Evolutionary conservation across 176 grass and related monocot genomes (phyloP).

Genomic region (Ensete ventricosum): DNA sequence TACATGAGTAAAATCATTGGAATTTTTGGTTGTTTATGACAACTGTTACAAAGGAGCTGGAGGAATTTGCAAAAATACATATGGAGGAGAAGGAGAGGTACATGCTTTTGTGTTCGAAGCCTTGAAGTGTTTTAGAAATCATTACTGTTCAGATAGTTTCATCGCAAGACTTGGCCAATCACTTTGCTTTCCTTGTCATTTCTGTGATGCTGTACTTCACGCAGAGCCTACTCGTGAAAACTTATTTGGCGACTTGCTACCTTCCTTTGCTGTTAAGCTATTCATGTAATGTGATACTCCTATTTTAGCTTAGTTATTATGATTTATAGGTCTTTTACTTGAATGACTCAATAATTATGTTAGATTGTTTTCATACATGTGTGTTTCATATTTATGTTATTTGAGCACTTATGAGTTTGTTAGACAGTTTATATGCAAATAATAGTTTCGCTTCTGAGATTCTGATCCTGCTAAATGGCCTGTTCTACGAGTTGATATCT

Average conservation of each 20-base stretch:
- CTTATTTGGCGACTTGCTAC: not conserved
- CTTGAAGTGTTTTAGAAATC: too few relatives aligned
- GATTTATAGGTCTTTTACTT: not conserved
- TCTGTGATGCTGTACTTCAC: not conserved
- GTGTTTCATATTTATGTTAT: not conserved
- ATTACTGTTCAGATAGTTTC: too few relatives aligned
- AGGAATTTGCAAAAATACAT: too few relatives aligned
- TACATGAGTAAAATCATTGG: not conserved
- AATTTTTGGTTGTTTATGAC: not conserved
- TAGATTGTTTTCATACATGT: not conserved
- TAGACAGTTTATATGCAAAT: not conserved
- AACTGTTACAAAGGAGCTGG: too few relatives aligned
- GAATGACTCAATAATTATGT: not conserved
- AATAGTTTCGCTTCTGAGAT: not conserved
- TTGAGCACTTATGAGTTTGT: not conserved
- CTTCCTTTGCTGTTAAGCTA: not conserved
- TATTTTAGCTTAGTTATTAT: not conserved
- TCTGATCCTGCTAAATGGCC: constrained; percentile 2
- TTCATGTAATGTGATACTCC: not conserved
- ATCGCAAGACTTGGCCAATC: too few relatives aligned
- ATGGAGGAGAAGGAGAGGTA: too few relatives aligned
- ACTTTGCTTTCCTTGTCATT: not conserved
- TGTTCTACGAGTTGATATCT: not conserved
- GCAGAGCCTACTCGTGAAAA: not conserved
- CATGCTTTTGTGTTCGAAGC: too few relatives aligned